A percentile compares a stretch with the other conserved stretches of the same genome.
phyloP scores from a whole-genome alignment of 345 rosid genomes.

The Eucalyptus sp. region DNA sequence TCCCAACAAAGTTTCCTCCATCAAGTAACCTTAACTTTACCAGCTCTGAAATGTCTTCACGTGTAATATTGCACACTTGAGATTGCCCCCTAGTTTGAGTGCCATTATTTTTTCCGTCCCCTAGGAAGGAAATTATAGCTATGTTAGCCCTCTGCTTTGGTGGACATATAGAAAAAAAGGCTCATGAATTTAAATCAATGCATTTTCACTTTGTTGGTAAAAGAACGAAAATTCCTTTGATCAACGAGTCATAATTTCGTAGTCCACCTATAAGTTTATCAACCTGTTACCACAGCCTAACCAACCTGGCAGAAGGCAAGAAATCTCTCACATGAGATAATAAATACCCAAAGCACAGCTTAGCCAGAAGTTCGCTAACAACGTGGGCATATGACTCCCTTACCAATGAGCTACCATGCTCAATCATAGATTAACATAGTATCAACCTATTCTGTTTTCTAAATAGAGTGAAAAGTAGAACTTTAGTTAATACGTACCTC shows the following conservation, averaged over 20 bases:
- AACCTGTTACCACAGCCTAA: rapidly evolving
- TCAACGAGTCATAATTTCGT: rapidly evolving
- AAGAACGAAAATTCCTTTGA: background rate
- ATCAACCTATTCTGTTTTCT: background rate
- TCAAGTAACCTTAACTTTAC: background rate
- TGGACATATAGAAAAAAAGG: background rate
- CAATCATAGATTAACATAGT: rapidly evolving
- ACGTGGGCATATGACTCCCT: background rate
- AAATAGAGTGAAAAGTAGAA: background rate
- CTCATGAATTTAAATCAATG: background rate
- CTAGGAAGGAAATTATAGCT: background rate
- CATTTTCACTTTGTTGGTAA: background rate
- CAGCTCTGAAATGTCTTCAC: background rate
- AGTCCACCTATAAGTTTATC: rapidly evolving
- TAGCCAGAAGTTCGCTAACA: background rate
- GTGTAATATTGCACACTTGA: background rate
- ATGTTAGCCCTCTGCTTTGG: background rate
- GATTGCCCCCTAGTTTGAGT: background rate
- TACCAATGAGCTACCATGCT: background rate
- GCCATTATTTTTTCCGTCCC: background rate
- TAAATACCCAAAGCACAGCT: background rate
- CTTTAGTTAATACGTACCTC: background rate
- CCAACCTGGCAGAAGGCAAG: rapidly evolving
- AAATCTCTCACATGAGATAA: background rate
- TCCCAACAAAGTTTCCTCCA: background rate